Percentiles rank a stretch among this genome's conserved stretches.
These are phyloP conservation scores for Dittrichia graveolens DNA, from an alignment of 129 eudicot genomes.

Conservation along the genomic window DNA sequence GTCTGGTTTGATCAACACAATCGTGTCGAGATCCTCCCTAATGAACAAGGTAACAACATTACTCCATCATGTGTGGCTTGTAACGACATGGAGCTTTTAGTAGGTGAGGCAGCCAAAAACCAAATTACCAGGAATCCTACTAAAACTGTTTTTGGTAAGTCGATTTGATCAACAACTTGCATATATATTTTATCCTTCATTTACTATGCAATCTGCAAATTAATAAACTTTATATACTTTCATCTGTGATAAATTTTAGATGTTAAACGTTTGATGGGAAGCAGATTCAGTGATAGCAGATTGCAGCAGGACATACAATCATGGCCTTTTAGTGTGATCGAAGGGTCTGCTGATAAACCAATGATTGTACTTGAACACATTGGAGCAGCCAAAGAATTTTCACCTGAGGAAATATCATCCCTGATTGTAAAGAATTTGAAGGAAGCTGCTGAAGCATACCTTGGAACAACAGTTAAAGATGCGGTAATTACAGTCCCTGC, in stretches of 20 bases:
- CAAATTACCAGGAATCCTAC: slow-evolving; percentile 28
- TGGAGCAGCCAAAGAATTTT: background rate
- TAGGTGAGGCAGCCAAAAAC: slow-evolving; percentile 27
- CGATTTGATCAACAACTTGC: background rate
- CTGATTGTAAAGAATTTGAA: slow-evolving; percentile 18
- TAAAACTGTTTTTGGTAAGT: slow-evolving; percentile 28
- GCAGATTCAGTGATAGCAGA: slow-evolving; percentile 18
- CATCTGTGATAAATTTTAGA: slow-evolving; percentile 7
- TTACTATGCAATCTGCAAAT: background rate
- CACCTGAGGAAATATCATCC: slow-evolving; percentile 30
- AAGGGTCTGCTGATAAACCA: slow-evolving; percentile 20
- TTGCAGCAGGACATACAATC: slow-evolving; percentile 22
- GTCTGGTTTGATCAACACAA: slow-evolving; percentile 22
- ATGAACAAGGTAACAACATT: slow-evolving; percentile 22
- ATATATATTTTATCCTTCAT: background rate
- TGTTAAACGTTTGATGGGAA: slow-evolving; percentile 32
- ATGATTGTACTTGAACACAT: slow-evolving; percentile 19
- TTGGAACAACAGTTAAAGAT: slow-evolving; percentile 28
- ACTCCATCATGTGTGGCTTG: slow-evolving; percentile 30
- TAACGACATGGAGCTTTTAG: slow-evolving; percentile 12
- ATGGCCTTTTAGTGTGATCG: slow-evolving; percentile 32
- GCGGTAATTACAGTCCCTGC: slow-evolving; percentile 32
- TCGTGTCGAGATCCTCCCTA: slow-evolving; percentile 31
- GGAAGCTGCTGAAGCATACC: slow-evolving; percentile 29
- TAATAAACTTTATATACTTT: background rate